Conservation (phyloP, 176 grass and related monocot species). For the Leersia perrieri region DNA sequence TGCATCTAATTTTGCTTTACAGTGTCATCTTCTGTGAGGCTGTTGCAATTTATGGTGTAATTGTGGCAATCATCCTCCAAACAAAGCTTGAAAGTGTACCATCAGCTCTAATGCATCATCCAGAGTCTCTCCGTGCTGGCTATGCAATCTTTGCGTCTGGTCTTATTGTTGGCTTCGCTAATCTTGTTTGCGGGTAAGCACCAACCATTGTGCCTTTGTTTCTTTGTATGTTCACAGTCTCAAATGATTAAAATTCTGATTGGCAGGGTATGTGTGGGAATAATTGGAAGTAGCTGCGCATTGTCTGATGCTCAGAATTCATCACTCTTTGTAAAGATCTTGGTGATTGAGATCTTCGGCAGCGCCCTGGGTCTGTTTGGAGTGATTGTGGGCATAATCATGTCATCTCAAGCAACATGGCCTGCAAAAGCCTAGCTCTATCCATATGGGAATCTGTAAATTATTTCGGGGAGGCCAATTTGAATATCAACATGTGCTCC, state of each 20-base stretch:
- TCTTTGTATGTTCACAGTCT: neutral
- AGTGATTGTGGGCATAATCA: slow-evolving; percentile 96
- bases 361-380: slow-evolving; percentile 95
- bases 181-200: slow-evolving; percentile 89
- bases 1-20: slow-evolving; percentile 24
- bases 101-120: slow-evolving; percentile 51
- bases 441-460: slow-evolving; percentile 31
- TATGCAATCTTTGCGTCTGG: slow-evolving; percentile 97
- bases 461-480: slow-evolving; percentile 33
- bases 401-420: slow-evolving; percentile 98
- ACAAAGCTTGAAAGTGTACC: slow-evolving; percentile 97
- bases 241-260: slow-evolving; percentile 11
- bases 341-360: slow-evolving; percentile 98
- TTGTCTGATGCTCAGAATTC: slow-evolving; percentile 98
- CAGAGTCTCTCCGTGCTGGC: slow-evolving; percentile 92
- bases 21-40: slow-evolving; percentile 99
- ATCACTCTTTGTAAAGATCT: slow-evolving; percentile 91
- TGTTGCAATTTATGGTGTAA: slow-evolving; percentile 98
- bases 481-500: slow-evolving; percentile 13
- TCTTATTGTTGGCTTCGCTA: slow-evolving; percentile 93
- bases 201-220: slow-evolving; percentile 6
- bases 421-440: slow-evolving; percentile 49
- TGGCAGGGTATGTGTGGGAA: slow-evolving; percentile 85
- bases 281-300: slow-evolving; percentile 97
- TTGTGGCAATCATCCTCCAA: slow-evolving; percentile 97